These are phyloP conservation scores for Cyclaneusma minus DNA, from an alignment of 2,329 filamentous ascomycete species.

Conservation along the genomic window DNA sequence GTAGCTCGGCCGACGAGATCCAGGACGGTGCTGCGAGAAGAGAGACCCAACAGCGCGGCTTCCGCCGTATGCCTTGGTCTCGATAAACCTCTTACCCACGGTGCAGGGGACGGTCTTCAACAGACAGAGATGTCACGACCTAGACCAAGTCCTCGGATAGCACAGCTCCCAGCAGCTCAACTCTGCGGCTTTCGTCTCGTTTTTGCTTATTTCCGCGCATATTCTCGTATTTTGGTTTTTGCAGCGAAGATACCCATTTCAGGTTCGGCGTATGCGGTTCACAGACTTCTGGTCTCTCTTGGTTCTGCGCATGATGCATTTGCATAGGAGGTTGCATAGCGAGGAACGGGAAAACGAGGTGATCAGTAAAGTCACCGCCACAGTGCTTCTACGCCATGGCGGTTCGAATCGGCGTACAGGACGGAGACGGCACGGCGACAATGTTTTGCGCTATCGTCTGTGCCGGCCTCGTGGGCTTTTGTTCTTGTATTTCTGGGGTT, in stretches of 20 bases:
- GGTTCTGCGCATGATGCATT: constrained; percentile 34
- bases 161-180: neutral
- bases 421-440: constrained; percentile 28
- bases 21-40: constrained; percentile 45
- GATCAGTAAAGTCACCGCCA: too few relatives aligned
- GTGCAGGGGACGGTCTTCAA: constrained; percentile 10
- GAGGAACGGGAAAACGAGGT: constrained; percentile 8
- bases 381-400: constrained; percentile 32
- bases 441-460: constrained; percentile 37
- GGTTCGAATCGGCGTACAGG: constrained; percentile 30
- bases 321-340: constrained; percentile 22
- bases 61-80: constrained; percentile 24
- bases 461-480: constrained; percentile 21
- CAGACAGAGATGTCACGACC: constrained; percentile 5
- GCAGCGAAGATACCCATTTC: too few relatives aligned
- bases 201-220: constrained; percentile 2
- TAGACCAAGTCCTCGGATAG: too few relatives aligned
- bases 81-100: constrained; percentile 15
- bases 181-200: neutral
- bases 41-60: constrained; percentile 42
- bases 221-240: neutral
- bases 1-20: constrained; percentile 24
- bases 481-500: too few relatives aligned
- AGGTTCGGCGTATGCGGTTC: neutral
- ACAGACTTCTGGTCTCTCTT: constrained; percentile 7